These are phyloP conservation scores for Colletotrichum sp. DNA, from an alignment of 2,329 filamentous ascomycete species.

Conservation along the genomic window DNA sequence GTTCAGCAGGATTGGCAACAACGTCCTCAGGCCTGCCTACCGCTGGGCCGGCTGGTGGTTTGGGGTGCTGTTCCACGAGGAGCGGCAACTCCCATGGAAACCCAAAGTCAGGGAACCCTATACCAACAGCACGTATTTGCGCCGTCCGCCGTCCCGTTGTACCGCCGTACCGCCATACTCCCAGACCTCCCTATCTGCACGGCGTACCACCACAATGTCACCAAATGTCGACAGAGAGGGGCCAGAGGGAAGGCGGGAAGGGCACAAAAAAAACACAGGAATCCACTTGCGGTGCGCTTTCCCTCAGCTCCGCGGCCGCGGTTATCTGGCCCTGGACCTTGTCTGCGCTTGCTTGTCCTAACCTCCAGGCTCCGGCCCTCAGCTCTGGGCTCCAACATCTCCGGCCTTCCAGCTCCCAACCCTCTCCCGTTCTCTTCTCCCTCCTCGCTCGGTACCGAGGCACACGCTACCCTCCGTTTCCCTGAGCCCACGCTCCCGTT, in stretches of 20 bases:
- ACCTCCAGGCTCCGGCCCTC: neutral
- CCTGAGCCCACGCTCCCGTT: conserved; percentile 12
- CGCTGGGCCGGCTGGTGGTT: neutral
- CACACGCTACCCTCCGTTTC: neutral
- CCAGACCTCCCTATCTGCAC: neutral
- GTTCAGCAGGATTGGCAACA: neutral
- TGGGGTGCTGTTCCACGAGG: neutral
- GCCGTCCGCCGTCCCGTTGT: neutral
- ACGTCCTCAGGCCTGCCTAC: neutral
- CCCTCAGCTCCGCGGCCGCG: conserved; percentile 16
- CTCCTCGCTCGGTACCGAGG: conserved; percentile 12
- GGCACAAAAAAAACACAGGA: neutral
- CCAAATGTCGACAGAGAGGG: neutral
- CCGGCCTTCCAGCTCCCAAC: neutral
- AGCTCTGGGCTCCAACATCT: neutral
- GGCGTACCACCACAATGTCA: neutral
- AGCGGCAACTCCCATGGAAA: neutral
- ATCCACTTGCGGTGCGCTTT: neutral
- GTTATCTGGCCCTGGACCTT: conserved; percentile 15
- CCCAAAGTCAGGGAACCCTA: neutral
- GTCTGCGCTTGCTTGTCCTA: neutral
- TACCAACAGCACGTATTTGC: neutral
- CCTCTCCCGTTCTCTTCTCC: neutral
- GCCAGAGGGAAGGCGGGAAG: neutral
- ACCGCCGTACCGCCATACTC: neutral